These are phyloP conservation scores for Austroboletus niveus DNA, from an alignment of 1,284 basidiomycete species.

Conservation along the genomic window DNA sequence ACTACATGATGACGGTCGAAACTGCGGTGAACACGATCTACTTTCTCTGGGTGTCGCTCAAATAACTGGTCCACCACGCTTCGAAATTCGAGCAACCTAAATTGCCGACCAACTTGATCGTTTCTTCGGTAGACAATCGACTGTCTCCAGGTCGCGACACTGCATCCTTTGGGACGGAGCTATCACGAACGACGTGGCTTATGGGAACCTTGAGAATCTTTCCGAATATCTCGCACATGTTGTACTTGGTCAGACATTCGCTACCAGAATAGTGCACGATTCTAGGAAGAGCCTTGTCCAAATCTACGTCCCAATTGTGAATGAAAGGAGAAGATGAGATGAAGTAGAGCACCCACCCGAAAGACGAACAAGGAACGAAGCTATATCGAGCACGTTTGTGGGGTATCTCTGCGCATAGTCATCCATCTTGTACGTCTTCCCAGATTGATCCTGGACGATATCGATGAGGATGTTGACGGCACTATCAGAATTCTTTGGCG, in stretches of 20 bases:
- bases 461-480: conserved; percentile 81
- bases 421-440: conserved; percentile 83
- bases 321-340: background rate
- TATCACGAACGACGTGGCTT: conserved; percentile 64
- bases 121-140: conserved; percentile 66
- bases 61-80: conserved; percentile 65
- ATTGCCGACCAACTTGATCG: conserved; percentile 59
- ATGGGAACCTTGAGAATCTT: conserved; percentile 64
- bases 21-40: conserved; percentile 5
- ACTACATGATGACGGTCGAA: too few species aligned
- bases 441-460: conserved; percentile 73
- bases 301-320: conserved; percentile 25
- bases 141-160: conserved; percentile 71
- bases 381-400: conserved; percentile 76
- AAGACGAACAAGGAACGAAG: conserved; percentile 68
- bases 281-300: conserved; percentile 48
- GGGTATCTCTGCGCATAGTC: conserved; percentile 82
- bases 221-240: conserved; percentile 76
- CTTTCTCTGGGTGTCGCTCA: conserved; percentile 21
- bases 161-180: conserved; percentile 59
- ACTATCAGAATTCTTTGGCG: conserved; percentile 71
- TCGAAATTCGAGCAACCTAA: conserved; percentile 66
- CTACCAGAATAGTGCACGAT: conserved; percentile 76
- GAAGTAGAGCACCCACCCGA: conserved; percentile 44
- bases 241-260: conserved; percentile 82